Conservation (phyloP, 176 grass and related monocot species). For the Triticum urartu region DNA sequence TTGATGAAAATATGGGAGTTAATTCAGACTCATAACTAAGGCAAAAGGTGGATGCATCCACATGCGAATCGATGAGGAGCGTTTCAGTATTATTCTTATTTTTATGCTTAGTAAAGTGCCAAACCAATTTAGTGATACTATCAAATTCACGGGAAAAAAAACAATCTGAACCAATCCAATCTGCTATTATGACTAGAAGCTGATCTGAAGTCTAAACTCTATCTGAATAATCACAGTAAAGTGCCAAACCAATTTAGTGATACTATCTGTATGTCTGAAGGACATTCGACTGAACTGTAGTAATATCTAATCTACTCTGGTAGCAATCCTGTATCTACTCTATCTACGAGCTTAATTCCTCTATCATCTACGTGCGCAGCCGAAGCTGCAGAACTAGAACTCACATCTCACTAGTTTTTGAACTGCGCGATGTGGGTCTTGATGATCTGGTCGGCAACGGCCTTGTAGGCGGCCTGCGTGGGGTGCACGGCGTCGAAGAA, state of each 20-base stretch:
- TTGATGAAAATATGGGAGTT: neutral
- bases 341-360: neutral
- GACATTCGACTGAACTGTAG: neutral
- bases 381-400: neutral
- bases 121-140: neutral
- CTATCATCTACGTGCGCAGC: neutral
- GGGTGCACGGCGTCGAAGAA: slow-evolving; percentile 71
- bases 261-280: neutral
- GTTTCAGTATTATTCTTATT: neutral
- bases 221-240: neutral
- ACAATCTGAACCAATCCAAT: neutral
- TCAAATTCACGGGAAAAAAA: neutral
- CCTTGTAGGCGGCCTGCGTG: slow-evolving; percentile 54
- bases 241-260: no score
- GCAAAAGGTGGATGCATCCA: no score
- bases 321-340: neutral
- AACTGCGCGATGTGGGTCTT: slow-evolving; percentile 25
- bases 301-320: neutral
- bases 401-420: neutral
- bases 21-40: neutral
- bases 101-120: neutral
- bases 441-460: slow-evolving; percentile 43
- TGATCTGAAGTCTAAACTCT: neutral
- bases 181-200: neutral
- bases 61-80: neutral